A percentile compares a stretch with the other conserved stretches of the same genome.
These are phyloP conservation scores for Trametes cubensis DNA, from an alignment of 768 basidiomycete genomes.

Conservation along the genomic window DNA sequence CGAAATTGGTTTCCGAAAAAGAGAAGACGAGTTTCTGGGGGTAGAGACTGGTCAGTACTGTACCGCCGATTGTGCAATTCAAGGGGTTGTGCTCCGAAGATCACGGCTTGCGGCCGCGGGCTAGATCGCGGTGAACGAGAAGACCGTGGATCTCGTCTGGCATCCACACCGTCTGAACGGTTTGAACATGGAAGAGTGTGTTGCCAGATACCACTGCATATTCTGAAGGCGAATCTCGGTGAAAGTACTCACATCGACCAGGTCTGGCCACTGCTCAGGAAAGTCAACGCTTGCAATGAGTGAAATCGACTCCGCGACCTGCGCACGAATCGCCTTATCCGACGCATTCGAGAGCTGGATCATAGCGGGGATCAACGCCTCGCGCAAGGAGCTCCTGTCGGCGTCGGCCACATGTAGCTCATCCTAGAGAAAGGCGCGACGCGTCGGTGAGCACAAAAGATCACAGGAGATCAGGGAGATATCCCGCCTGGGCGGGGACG, in stretches of 20 bases:
- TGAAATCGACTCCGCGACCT: conserved; percentile 92
- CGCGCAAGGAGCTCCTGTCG: conserved; percentile 75
- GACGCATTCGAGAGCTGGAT: conserved; percentile 73
- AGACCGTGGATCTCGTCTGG: too few relatives aligned
- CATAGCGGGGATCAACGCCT: conserved; percentile 89
- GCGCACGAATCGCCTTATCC: conserved; percentile 75
- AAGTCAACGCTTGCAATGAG: conserved; percentile 93
- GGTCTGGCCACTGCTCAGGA: conserved; percentile 82
- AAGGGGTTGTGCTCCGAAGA: too few relatives aligned
- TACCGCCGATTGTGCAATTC: not conserved
- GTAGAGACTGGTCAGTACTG: not conserved
- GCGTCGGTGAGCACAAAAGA: conserved; percentile 2
- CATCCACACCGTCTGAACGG: too few relatives aligned
- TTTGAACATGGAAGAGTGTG: too few relatives aligned
- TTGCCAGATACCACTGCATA: too few relatives aligned
- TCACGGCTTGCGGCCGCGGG: too few relatives aligned
- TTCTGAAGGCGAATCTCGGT: too few relatives aligned
- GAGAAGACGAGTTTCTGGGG: conserved; percentile 84
- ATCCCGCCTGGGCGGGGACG: conserved; percentile 1
- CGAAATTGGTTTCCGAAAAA: conserved; percentile 79
- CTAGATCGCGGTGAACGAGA: too few relatives aligned
- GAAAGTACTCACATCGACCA: conserved; percentile 76
- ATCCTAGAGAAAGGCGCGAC: conserved; percentile 48
- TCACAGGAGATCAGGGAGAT: not conserved
- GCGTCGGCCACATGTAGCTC: conserved; percentile 66